phyloP scores from a whole-genome alignment of 2,329 filamentous ascomycete genomes.

The Cladophialophora psammophila region DNA sequence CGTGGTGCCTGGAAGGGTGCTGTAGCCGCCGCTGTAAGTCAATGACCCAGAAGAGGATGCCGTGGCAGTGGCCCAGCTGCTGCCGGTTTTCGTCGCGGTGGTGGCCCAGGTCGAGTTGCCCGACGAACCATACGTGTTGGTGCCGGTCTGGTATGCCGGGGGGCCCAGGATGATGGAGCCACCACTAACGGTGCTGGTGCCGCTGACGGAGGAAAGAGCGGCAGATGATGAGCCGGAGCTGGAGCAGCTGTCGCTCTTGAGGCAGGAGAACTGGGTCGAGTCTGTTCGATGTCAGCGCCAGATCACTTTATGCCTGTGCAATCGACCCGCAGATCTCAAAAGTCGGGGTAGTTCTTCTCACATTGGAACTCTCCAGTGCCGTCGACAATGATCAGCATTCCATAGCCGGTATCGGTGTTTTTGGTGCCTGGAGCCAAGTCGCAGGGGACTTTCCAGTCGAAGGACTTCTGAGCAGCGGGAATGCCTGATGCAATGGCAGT shows the following conservation, averaged over 20 bases:
- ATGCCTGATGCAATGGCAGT: slow-evolving; percentile 38
- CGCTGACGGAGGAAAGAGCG: slow-evolving; percentile 4
- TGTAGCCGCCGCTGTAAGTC: slow-evolving; percentile 7
- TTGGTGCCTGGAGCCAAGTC: slow-evolving; percentile 34
- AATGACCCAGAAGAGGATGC: slow-evolving; percentile 9
- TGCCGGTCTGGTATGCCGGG: slow-evolving; percentile 25
- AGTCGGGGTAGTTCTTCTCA: slow-evolving; percentile 17
- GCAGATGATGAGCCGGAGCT: slow-evolving; percentile 15
- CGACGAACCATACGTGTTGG: slow-evolving; percentile 13
- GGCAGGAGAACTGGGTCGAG: slow-evolving; percentile 42
- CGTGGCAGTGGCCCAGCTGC: slow-evolving; percentile 17
- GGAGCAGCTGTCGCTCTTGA: slow-evolving; percentile 28
- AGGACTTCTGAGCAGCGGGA: slow-evolving; percentile 36
- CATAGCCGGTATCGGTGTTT: slow-evolving; percentile 38
- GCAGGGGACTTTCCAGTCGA: slow-evolving; percentile 39
- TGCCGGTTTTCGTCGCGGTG: slow-evolving; percentile 13
- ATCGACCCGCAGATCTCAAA: too few species aligned
- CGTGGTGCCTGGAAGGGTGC: slow-evolving; percentile 13
- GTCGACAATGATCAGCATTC: slow-evolving; percentile 42
- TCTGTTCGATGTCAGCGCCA: slow-evolving; percentile 19
- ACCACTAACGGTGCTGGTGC: slow-evolving; percentile 15
- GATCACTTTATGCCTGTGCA: not conserved
- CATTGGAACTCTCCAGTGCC: slow-evolving; percentile 41
- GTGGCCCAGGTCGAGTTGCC: slow-evolving; percentile 16
- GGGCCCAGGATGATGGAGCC: slow-evolving; percentile 25